A percentile compares a stretch with the other conserved stretches of the same genome.
phyloP scores from a whole-genome alignment of 495 filamentous ascomycete species.

The Lasiosphaeriaceae sp. region DNA sequence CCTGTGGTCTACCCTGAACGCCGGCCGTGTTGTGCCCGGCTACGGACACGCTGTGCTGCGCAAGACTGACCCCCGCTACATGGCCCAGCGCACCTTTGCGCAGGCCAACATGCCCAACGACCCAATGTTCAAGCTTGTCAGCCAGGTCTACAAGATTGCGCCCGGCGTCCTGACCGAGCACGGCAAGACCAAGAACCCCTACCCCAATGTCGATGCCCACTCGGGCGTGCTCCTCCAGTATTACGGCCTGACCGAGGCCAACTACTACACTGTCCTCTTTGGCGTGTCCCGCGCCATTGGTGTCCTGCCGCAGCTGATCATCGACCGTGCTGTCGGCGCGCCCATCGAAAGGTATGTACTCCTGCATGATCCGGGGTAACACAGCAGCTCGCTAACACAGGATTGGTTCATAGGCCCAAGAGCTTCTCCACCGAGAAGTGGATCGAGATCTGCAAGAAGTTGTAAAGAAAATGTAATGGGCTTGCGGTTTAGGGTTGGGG shows the following conservation, averaged over 20 bases:
- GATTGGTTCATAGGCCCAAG: constrained; percentile 68
- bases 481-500: constrained; percentile 13
- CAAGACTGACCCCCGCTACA: constrained; percentile 98
- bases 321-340: constrained; percentile 92
- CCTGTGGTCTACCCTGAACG: constrained; percentile 94
- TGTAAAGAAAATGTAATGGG: constrained; percentile 61
- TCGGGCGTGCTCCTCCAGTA: constrained; percentile 98
- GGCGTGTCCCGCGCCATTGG: constrained; percentile 96
- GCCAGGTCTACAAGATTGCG: constrained; percentile 99
- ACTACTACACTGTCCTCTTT: constrained; percentile 99
- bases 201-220: constrained; percentile 57
- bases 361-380: neutral
- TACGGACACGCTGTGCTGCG: constrained; percentile 98
- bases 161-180: constrained; percentile 97
- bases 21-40: constrained; percentile 91
- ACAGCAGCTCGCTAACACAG: constrained; percentile 1
- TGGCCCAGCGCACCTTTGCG: constrained; percentile 94
- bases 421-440: constrained; percentile 95
- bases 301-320: constrained; percentile 98
- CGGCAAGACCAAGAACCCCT: constrained; percentile 94
- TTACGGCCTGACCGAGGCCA: constrained; percentile 97
- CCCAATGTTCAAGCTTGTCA: constrained; percentile 99
- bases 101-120: constrained; percentile 84
- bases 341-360: constrained; percentile 60
- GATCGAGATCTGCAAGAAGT: constrained; percentile 81